These are phyloP conservation scores for Aphanoascus verrucosus DNA, from an alignment of 2,329 filamentous ascomycete genomes.

Conservation along the genomic window DNA sequence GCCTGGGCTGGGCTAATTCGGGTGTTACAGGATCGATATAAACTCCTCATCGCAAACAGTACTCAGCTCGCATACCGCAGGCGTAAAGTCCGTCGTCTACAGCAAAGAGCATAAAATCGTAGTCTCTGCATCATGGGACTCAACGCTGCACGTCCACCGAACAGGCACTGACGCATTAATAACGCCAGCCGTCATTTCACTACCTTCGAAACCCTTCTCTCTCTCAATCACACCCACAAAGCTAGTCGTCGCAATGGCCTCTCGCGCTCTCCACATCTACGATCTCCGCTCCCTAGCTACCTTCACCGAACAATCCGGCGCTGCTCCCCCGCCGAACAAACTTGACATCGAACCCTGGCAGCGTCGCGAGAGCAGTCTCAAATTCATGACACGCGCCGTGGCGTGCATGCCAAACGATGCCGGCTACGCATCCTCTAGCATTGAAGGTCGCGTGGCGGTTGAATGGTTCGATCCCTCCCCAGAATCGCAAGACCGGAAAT, in stretches of 20 bases:
- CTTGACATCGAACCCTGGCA: slow-evolving; percentile 71
- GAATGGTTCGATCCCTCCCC: slow-evolving; percentile 92
- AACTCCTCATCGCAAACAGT: slow-evolving; percentile 60
- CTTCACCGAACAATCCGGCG: slow-evolving; percentile 41
- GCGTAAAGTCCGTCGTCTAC: slow-evolving; percentile 77
- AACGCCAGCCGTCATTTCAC: slow-evolving; percentile 51
- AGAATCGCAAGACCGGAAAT: slow-evolving; percentile 83
- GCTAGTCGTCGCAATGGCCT: slow-evolving; percentile 90
- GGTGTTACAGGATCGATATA: slow-evolving; percentile 52
- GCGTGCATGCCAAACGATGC: slow-evolving; percentile 95
- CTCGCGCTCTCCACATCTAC: slow-evolving; percentile 88
- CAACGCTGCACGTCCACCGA: slow-evolving; percentile 74
- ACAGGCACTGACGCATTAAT: slow-evolving; percentile 39
- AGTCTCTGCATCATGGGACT: slow-evolving; percentile 88
- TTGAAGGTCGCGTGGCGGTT: slow-evolving; percentile 90
- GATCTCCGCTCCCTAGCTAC: slow-evolving; percentile 59
- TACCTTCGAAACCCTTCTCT: slow-evolving; percentile 83
- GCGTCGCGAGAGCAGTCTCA: slow-evolving; percentile 81
- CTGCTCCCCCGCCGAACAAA: slow-evolving; percentile 29
- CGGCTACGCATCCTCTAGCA: slow-evolving; percentile 83
- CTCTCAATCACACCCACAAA: slow-evolving; percentile 69
- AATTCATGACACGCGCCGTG: slow-evolving; percentile 89
- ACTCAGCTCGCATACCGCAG: slow-evolving; percentile 65
- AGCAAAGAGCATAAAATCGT: slow-evolving; percentile 65
- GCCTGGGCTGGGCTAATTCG: background rate